Evolutionary conservation across 2,329 filamentous ascomycete genomes (phyloP), one percentile per base, ranked within the genome.

Genomic region (Lecanoromycetidae sp.): DNA sequence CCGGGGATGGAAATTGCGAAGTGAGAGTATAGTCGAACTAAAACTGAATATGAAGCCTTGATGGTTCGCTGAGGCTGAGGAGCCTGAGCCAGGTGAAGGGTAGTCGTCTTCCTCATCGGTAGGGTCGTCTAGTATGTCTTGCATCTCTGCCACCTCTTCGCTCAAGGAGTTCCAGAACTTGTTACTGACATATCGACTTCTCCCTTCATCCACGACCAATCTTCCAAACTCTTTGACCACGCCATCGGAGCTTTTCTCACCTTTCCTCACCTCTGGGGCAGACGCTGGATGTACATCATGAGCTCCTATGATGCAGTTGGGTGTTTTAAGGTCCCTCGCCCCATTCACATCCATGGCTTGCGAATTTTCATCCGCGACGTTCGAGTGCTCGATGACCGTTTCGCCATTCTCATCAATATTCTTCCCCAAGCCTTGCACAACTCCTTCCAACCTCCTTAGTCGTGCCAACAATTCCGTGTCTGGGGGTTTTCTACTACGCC

Each of bases 111-210:
- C 74, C 12, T 78, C 75, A 22, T 76, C 74, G 26, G 70, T 72
- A 2, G 70, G 64, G 38, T 75, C 70, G 46, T 78, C 74, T 3
- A 81, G 65, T 13, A 80, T 74, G 52, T 76, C 71, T 55, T 76
- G 76, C 55, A 80, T 66, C 56, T 80, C 76, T 58, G 79, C 75
- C 17, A 80, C 73, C 66, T 80, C 76, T 49, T 78, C 77, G 51
- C 73, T 75, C 49, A 80, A 62, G 54, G 67, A 75, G 4, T 74
- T 74, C 74, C 75, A 79, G 53, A 79, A 74, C 23, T 71, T 71
- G 55, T 75, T 78, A 59, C 75, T 79, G 56, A 80, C 73, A 60
- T 80, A 80, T 42, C 74, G 66, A 55, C 53, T 79, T 51, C 70
- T 69, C 23, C 73, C 75, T 51, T 79, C 73, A 48, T 75, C 74